A percentile compares a stretch with the other conserved stretches of the same genome.
phyloP scores from a whole-genome alignment of 306 rosid genomes.

The Fragaria vesca region DNA sequence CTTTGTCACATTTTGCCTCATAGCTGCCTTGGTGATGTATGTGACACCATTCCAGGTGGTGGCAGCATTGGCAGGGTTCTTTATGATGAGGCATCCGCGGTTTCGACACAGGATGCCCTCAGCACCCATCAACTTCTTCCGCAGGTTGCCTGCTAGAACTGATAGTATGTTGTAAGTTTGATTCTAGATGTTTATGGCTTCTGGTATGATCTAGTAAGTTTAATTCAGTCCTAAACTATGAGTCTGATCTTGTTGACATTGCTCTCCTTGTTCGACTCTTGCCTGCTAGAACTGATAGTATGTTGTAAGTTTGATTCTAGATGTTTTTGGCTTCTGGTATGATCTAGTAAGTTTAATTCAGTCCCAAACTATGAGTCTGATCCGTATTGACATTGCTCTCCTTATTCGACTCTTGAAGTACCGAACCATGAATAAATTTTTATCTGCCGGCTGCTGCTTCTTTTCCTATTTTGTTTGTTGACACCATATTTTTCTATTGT shows the following conservation, averaged over 20 bases:
- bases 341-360: background rate
- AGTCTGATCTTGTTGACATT: slow-evolving; percentile 4
- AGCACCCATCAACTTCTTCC: slow-evolving; percentile 52
- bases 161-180: slow-evolving; percentile 41
- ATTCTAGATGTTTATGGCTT: background rate
- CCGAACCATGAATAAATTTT: background rate
- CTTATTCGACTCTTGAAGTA: background rate
- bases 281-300: slow-evolving; percentile 49
- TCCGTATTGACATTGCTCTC: background rate
- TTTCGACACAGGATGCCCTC: slow-evolving; percentile 48
- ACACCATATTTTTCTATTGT: background rate
- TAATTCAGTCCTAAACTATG: background rate
- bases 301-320: slow-evolving; percentile 28
- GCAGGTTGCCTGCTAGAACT: slow-evolving; percentile 48
- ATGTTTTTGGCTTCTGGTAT: slow-evolving; percentile 1
- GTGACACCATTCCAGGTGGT: slow-evolving; percentile 45
- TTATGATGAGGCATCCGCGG: slow-evolving; percentile 44
- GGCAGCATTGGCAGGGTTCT: slow-evolving; percentile 42
- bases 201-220: slow-evolving; percentile 1
- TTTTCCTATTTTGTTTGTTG: background rate
- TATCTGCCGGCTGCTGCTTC: background rate
- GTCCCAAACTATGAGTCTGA: background rate
- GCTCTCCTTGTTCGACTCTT: background rate
- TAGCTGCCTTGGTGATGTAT: slow-evolving; percentile 36
- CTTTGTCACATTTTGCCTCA: slow-evolving; percentile 39